Conservation (phyloP, 1,284 basidiomycete genomes). For the Ganoderma lucidum region DNA sequence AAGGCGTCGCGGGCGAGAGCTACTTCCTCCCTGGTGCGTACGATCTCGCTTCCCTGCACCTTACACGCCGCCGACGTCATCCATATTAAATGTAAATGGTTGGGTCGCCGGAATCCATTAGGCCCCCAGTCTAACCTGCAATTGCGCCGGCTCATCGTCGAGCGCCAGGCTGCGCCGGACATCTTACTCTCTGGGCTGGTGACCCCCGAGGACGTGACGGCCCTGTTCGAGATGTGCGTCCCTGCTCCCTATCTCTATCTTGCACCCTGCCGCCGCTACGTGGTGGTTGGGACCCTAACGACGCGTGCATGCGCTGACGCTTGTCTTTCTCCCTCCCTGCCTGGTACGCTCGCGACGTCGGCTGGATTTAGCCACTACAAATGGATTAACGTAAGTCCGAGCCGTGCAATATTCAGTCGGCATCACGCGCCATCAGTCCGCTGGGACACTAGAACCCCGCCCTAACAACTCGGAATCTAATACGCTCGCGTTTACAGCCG, state of each 20-base stretch:
- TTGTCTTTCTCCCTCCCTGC: neutral
- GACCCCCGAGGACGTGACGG: slow-evolving; percentile 50
- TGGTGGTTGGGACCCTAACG: neutral
- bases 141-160: slow-evolving; percentile 52
- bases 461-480: slow-evolving; percentile 1
- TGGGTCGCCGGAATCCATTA: slow-evolving; percentile 17
- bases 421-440: slow-evolving; percentile 49
- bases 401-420: slow-evolving; percentile 34
- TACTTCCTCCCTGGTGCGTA: slow-evolving; percentile 43
- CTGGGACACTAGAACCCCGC: neutral
- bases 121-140: slow-evolving; percentile 44
- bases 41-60: neutral
- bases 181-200: slow-evolving; percentile 54
- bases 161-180: slow-evolving; percentile 52
- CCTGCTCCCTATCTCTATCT: neutral
- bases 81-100: neutral
- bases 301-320: slow-evolving; percentile 1
- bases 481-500: slow-evolving; percentile 32
- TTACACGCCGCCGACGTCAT: neutral
- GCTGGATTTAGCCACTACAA: slow-evolving; percentile 44
- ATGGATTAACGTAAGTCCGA: slow-evolving; percentile 47
- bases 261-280: neutral
- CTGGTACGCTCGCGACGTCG: neutral
- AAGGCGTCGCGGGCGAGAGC: slow-evolving; percentile 39
- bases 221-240: slow-evolving; percentile 55